phyloP scores from a whole-genome alignment of 2,329 filamentous ascomycete species.

The Calonectria crousiana region DNA sequence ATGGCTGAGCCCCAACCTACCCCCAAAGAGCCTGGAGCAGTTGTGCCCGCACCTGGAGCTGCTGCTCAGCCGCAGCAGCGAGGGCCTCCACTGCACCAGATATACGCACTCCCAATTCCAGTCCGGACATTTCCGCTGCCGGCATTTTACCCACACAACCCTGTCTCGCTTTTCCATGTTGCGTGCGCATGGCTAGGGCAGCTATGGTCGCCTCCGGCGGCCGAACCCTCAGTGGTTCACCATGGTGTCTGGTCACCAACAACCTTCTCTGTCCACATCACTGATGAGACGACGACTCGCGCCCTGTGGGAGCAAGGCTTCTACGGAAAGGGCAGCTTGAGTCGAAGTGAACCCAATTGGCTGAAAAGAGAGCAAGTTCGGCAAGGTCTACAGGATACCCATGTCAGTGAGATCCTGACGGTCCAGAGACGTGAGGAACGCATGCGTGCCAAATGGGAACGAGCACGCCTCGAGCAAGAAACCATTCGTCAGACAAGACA shows the following conservation, averaged over 20 bases:
- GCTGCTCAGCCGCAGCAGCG: constrained; percentile 45
- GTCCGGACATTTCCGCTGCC: constrained; percentile 87
- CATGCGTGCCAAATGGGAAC: constrained; percentile 87
- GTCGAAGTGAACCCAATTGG: constrained; percentile 96
- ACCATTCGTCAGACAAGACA: constrained; percentile 78
- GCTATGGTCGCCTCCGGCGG: constrained; percentile 73
- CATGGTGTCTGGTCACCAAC: constrained; percentile 83
- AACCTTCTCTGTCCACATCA: constrained; percentile 87
- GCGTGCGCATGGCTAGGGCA: constrained; percentile 83
- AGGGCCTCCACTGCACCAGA: constrained; percentile 70
- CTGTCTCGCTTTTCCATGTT: constrained; percentile 86
- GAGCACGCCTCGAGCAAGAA: constrained; percentile 88
- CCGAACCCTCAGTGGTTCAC: constrained; percentile 74
- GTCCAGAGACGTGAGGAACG: constrained; percentile 82
- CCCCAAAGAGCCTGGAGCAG: constrained; percentile 37
- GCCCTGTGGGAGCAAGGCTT: constrained; percentile 97
- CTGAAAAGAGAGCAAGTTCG: constrained; percentile 83
- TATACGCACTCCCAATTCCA: constrained; percentile 86
- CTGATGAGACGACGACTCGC: constrained; percentile 78
- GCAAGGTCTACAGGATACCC: constrained; percentile 70
- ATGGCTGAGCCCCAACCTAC: constrained; percentile 57
- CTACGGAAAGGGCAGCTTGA: constrained; percentile 93
- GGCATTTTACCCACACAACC: constrained; percentile 90
- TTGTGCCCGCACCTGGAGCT: constrained; percentile 35
- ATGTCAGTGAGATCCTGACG: constrained; percentile 87